These are phyloP conservation scores for Ensete glaucum DNA, from an alignment of 176 grass and related monocot genomes.

Conservation along the genomic window DNA sequence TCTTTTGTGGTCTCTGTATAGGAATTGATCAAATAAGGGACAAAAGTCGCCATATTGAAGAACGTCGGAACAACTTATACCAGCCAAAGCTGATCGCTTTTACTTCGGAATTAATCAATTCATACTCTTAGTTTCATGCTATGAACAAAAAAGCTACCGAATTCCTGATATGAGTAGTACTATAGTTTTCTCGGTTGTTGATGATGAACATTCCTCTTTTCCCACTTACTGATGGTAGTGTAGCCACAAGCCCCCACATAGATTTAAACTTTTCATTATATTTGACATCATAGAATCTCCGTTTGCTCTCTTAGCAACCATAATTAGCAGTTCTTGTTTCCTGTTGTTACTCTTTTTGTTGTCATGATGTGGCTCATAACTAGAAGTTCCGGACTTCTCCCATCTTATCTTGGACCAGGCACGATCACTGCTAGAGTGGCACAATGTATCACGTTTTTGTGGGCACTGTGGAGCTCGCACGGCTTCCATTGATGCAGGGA, in stretches of 20 bases:
- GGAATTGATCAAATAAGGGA: neutral
- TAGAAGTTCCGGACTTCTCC: constrained; percentile 4
- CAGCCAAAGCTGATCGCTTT: neutral
- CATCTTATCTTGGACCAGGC: constrained; percentile 37
- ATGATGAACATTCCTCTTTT: neutral
- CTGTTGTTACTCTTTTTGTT: neutral
- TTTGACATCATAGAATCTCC: neutral
- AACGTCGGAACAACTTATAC: neutral
- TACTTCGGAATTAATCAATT: neutral
- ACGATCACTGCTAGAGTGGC: constrained; percentile 75
- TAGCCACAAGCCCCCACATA: too few species aligned
- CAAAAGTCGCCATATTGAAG: neutral
- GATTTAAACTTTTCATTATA: neutral
- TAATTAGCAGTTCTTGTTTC: neutral
- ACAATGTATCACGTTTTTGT: constrained; percentile 64
- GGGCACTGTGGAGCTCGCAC: constrained; percentile 67
- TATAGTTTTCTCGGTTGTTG: neutral
- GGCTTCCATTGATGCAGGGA: constrained; percentile 58
- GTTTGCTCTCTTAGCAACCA: neutral
- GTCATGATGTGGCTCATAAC: neutral
- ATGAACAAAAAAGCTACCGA: neutral
- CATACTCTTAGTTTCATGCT: neutral
- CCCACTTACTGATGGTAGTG: neutral
- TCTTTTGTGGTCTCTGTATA: neutral
- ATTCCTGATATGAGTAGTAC: neutral